Evolutionary conservation across 768 basidiomycete species (phyloP).

Genomic region (Ramaria sp.): DNA sequence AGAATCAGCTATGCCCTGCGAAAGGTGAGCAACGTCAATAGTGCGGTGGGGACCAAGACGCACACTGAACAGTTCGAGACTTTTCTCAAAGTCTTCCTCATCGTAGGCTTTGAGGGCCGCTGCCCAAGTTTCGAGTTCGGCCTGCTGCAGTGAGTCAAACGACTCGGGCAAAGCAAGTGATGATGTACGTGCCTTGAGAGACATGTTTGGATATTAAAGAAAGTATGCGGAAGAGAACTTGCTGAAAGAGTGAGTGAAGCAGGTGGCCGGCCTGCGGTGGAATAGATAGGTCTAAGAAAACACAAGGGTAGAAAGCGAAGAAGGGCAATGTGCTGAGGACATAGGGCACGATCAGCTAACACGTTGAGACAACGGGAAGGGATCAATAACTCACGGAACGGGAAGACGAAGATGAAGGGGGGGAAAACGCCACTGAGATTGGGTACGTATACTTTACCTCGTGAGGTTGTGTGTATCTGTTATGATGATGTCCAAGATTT

Average conservation of each 20-base stretch:
- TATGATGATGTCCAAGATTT: no score
- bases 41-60: conserved; percentile 18
- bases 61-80: conserved; percentile 69
- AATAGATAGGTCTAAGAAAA: not conserved
- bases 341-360: not conserved
- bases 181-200: conserved; percentile 21
- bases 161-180: not conserved
- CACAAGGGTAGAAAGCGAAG: not conserved
- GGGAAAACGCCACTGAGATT: not conserved
- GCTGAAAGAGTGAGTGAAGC: conserved; percentile 1
- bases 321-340: not conserved
- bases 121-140: conserved; percentile 76
- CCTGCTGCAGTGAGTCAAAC: conserved; percentile 11
- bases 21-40: not conserved
- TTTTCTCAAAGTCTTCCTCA: conserved; percentile 64
- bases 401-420: not conserved
- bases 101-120: conserved; percentile 86
- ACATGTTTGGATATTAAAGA: conserved; percentile 19
- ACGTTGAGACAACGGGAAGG: not conserved
- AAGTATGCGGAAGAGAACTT: not conserved
- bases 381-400: not conserved
- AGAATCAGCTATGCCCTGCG: conserved; percentile 69
- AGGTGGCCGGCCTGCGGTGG: conserved; percentile 10
- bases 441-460: no score
- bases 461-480: no score